Conservation (phyloP, 208 protist species). For the Acanthamoeba royreba region DNA sequence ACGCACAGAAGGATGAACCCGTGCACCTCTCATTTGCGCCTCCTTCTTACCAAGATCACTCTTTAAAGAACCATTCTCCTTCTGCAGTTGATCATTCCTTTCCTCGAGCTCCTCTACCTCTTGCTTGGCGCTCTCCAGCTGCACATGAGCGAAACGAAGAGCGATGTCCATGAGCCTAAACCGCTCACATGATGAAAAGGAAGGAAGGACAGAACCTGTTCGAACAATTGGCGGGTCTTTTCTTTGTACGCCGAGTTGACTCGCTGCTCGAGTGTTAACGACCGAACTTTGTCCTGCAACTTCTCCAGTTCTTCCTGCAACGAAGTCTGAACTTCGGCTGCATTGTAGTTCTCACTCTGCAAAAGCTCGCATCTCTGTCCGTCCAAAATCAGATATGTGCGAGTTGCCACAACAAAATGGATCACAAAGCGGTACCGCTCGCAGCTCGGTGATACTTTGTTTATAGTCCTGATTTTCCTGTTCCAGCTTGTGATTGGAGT, state of each 20-base stretch:
- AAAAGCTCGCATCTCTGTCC: neutral
- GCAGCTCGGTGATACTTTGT: neutral
- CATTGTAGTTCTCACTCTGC: neutral
- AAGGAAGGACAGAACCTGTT: too few species aligned
- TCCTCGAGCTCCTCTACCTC: neutral
- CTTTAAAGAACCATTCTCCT: neutral
- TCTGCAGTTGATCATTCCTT: neutral
- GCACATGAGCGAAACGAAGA: too few species aligned
- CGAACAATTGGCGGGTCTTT: neutral
- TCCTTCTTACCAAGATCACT: neutral
- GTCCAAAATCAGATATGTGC: neutral
- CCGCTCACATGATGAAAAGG: too few species aligned
- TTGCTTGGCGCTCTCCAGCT: neutral
- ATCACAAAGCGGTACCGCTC: neutral
- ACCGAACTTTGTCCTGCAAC: neutral
- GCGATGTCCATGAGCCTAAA: too few species aligned
- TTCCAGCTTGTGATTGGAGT: neutral
- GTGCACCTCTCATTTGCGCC: too few species aligned
- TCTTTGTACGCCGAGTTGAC: slow-evolving; percentile 19
- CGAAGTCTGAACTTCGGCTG: neutral
- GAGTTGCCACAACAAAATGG: neutral
- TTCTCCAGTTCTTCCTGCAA: neutral
- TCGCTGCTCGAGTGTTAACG: neutral
- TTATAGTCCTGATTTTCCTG: neutral
- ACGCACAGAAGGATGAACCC: too few species aligned